Conservation (phyloP, 257 asterid genomes). For the Nicotiana paniculata region DNA sequence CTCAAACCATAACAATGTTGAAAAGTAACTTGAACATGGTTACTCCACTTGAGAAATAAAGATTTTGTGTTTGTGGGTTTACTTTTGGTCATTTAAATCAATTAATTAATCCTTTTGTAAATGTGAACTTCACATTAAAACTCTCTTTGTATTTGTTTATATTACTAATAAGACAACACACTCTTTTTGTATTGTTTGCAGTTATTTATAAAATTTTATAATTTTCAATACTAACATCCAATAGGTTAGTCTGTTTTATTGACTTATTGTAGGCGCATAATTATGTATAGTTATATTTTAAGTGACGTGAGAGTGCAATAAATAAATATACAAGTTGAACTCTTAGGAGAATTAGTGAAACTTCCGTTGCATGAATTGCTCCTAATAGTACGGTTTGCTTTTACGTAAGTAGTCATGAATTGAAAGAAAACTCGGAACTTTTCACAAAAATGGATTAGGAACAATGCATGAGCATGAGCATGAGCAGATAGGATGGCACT, state of each 20-base stretch:
- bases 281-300: neutral
- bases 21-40: neutral
- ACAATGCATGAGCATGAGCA: slow-evolving; percentile 4
- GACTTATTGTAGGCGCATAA: neutral
- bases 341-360: neutral
- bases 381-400: neutral
- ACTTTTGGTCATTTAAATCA: neutral
- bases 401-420: neutral
- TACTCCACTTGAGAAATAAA: neutral
- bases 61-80: neutral
- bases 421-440: neutral
- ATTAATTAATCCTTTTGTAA: neutral
- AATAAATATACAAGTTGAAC: neutral
- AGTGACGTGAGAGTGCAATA: neutral
- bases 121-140: no score
- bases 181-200: no score
- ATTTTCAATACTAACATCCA: no score
- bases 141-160: no score
- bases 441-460: slow-evolving; percentile 10
- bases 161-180: no score
- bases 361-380: neutral
- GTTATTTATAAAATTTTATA: no score
- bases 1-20: neutral
- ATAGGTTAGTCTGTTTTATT: neutral
- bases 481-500: slow-evolving; percentile 22